These are phyloP conservation scores for Tephrocybe rancida DNA, from an alignment of 768 basidiomycete species.

Conservation along the genomic window DNA sequence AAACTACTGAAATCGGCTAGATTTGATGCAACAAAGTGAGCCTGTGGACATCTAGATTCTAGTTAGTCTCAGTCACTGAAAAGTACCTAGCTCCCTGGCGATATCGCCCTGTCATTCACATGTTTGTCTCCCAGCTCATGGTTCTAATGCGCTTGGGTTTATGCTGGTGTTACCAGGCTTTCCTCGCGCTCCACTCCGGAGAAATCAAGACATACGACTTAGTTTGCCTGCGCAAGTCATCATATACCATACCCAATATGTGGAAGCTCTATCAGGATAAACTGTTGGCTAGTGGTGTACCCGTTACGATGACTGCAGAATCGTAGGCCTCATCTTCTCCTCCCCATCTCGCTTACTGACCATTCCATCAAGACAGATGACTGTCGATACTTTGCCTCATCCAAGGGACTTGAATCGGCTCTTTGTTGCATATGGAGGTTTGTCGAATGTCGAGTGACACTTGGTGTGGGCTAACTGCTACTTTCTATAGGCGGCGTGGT, in stretches of 20 bases:
- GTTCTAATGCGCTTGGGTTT: conserved; percentile 12
- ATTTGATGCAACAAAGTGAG: conserved; percentile 53
- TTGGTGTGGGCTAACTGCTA: neutral
- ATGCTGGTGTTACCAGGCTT: conserved; percentile 36
- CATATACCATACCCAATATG: conserved; percentile 71
- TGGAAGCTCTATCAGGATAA: conserved; percentile 76
- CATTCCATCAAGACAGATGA: conserved; percentile 38
- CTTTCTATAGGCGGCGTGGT: conserved; percentile 57
- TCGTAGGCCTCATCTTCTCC: conserved; percentile 30
- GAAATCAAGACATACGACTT: conserved; percentile 79
- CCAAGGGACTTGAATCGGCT: conserved; percentile 74
- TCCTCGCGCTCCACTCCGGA: conserved; percentile 49
- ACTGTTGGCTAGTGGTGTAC: conserved; percentile 41
- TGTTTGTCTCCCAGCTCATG: conserved; percentile 39
- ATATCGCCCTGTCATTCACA: conserved; percentile 74
- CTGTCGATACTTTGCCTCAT: conserved; percentile 65
- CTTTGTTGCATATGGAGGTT: conserved; percentile 78
- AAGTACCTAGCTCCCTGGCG: conserved; percentile 50
- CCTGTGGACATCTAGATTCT: neutral
- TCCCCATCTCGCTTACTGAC: neutral
- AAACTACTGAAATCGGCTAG: conserved; percentile 49
- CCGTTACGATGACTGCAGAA: conserved; percentile 28
- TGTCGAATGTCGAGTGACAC: conserved; percentile 14
- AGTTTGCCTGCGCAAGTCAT: conserved; percentile 64
- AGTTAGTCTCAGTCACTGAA: neutral